Base-by-base conservation (phyloP, 2,329 filamentous ascomycete species). In the Colletotrichum siamense region DNA sequence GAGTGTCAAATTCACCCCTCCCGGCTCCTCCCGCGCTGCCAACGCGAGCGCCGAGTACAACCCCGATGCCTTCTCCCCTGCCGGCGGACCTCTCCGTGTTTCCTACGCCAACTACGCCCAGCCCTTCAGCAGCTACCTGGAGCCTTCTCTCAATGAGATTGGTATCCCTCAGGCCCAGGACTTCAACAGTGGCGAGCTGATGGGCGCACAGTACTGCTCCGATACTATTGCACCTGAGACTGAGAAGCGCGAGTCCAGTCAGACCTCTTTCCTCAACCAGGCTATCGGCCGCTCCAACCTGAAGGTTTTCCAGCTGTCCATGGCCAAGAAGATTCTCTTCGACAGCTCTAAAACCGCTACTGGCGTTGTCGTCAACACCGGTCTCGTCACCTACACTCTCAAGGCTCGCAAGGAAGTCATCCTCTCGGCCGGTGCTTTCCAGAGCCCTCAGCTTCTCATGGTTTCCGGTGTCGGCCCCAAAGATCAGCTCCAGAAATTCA, bases 381-480 rank as follows among this genome's bases (percentile, higher is more conserved):
- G 79, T 30, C 62, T 79, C 28, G 79, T 18, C 16, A 71, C 71
- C 4, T 78, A 71, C 30, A 78, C 69, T 2, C 62, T 78, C 13
- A 59, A 49, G 34, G 76, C 76, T 8, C 52, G 92, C 32, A 72
- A 75, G 81, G 96, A 98, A 87, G 96, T 94, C 63, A 92, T 98
- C 79, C 89, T 98, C 79, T 94, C 91, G 82, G 95, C 94, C 26
- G 95, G 95, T 80, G 94, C 95, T 73, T 91, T 97, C 77, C 94
- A 97, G 84, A 96, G 95, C 1, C 95, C 95, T 32, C 92, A 94
- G 55, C 86, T 92, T 57, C 87, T 92, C 83, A 85, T 92, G 75
- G 87, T 90, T 74, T 92, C 90, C 5, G 91, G 91, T 28, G 83
- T 86, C 22, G 89, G 89, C 0, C 88, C 88, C 0, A 79, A 80